phyloP scores from a whole-genome alignment of 1,139 yeast genomes.

The Pichia sp. region DNA sequence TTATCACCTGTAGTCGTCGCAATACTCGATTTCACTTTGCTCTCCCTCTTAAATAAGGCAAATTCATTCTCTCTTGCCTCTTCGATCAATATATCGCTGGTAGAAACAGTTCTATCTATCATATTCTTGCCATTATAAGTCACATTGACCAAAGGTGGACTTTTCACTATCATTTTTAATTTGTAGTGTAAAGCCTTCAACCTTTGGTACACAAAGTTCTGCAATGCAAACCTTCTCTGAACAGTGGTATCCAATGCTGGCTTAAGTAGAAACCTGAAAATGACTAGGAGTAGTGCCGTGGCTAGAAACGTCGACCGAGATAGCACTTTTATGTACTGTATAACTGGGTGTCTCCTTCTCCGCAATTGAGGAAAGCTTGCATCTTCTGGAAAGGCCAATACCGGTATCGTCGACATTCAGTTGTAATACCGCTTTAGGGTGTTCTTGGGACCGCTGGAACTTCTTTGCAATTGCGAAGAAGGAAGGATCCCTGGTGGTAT shows the following conservation, averaged over 20 bases:
- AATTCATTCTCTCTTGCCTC: conserved; percentile 7
- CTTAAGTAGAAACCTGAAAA: conserved; percentile 20
- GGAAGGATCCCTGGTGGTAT: too few relatives aligned
- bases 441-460: too few relatives aligned
- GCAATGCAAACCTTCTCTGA: conserved; percentile 21
- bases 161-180: conserved; percentile 16
- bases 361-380: conserved; percentile 4
- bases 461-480: too few relatives aligned
- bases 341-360: conserved; percentile 19
- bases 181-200: conserved; percentile 15
- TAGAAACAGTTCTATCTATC: conserved; percentile 34
- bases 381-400: conserved; percentile 28
- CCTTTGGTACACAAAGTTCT: conserved; percentile 17
- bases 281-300: conserved; percentile 16
- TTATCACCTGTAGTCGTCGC: neutral
- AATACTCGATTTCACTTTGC: conserved; percentile 1
- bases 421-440: too few relatives aligned
- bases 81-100: conserved; percentile 18
- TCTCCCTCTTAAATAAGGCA: conserved; percentile 7
- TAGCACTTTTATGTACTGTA: conserved; percentile 22
- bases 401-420: conserved; percentile 16
- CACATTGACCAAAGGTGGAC: conserved; percentile 32
- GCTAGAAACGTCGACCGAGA: conserved; percentile 23
- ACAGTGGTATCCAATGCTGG: conserved; percentile 24
- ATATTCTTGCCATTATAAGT: conserved; percentile 34